A percentile compares a stretch with the other conserved stretches of the same genome.
Conservation (phyloP, 371 early-diverging fungal genomes). For the Haplosporangium sp. region DNA sequence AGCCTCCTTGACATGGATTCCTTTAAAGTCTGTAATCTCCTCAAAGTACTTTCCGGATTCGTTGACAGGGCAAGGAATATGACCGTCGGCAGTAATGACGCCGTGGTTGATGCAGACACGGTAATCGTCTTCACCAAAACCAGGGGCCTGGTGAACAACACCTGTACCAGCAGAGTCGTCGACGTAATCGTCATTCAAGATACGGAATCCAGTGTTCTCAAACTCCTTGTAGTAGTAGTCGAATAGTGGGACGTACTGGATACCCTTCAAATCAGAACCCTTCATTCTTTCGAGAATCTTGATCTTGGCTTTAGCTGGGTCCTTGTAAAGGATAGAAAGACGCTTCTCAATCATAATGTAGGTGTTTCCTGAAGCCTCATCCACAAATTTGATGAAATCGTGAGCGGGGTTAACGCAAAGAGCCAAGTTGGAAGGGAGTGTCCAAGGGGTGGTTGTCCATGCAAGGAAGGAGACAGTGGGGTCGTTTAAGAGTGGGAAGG, state of each 20-base stretch:
- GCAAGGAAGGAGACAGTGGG: slow-evolving; percentile 89
- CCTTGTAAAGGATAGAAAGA: slow-evolving; percentile 91
- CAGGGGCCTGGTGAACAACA: slow-evolving; percentile 99
- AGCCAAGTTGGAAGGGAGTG: slow-evolving; percentile 97
- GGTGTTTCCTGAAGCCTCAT: slow-evolving; percentile 80
- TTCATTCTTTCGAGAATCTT: slow-evolving; percentile 83
- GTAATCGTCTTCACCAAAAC: slow-evolving; percentile 99
- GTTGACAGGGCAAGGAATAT: slow-evolving; percentile 96
- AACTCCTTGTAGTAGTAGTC: slow-evolving; percentile 81
- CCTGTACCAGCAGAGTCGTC: slow-evolving; percentile 99
- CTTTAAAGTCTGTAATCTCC: slow-evolving; percentile 88
- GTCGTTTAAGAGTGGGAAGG: slow-evolving; percentile 94
- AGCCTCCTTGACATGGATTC: slow-evolving; percentile 97
- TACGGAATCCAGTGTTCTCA: slow-evolving; percentile 88
- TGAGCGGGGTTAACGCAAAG: slow-evolving; percentile 95
- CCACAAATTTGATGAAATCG: slow-evolving; percentile 96
- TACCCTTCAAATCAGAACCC: slow-evolving; percentile 90
- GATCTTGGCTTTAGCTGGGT: slow-evolving; percentile 95
- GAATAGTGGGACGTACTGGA: slow-evolving; percentile 95
- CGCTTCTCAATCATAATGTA: slow-evolving; percentile 92
- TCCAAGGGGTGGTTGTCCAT: slow-evolving; percentile 99
- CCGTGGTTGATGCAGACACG: slow-evolving; percentile 92
- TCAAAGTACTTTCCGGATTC: slow-evolving; percentile 92
- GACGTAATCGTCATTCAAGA: slow-evolving; percentile 95
- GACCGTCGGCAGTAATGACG: slow-evolving; percentile 89